A percentile compares a stretch with the other conserved stretches of the same genome.
These are phyloP conservation scores for Calonectria ilicicola DNA, from an alignment of 2,329 filamentous ascomycete species.

Conservation along the genomic window DNA sequence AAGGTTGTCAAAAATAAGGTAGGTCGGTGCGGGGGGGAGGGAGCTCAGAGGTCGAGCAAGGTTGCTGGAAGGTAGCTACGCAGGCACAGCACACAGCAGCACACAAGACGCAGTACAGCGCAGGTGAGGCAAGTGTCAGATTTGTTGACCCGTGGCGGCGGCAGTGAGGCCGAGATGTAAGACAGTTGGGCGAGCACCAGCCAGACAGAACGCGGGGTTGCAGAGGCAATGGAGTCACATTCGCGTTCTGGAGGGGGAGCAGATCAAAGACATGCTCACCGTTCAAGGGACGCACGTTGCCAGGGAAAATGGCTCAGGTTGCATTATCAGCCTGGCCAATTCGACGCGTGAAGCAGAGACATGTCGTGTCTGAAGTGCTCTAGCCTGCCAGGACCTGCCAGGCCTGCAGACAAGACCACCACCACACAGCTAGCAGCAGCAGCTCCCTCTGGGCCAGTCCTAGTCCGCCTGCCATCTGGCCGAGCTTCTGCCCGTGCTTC, in stretches of 20 bases:
- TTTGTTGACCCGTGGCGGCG: conserved; percentile 1
- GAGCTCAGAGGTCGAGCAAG: neutral
- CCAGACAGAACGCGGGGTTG: conserved; percentile 22
- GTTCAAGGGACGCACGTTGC: conserved; percentile 10
- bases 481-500: conserved; percentile 18
- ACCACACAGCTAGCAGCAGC: neutral
- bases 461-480: conserved; percentile 1
- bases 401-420: neutral
- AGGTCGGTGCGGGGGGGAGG: conserved; percentile 11
- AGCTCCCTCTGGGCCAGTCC: too few species aligned
- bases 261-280: conserved; percentile 2
- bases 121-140: conserved; percentile 11
- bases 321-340: conserved; percentile 8
- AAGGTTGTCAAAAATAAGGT: conserved; percentile 19
- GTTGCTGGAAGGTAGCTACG: neutral
- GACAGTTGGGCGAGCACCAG: neutral
- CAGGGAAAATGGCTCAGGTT: conserved; percentile 23
- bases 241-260: conserved; percentile 5
- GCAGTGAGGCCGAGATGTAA: neutral
- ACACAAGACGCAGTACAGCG: neutral
- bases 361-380: neutral
- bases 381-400: neutral
- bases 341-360: conserved; percentile 4
- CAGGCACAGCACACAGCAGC: neutral
- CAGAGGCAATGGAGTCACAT: conserved; percentile 19